Percentiles rank a stretch among this genome's conserved stretches.
phyloP scores from a whole-genome alignment of 495 filamentous ascomycete genomes.

The Aspergillus sclerotiicarbonarius region DNA sequence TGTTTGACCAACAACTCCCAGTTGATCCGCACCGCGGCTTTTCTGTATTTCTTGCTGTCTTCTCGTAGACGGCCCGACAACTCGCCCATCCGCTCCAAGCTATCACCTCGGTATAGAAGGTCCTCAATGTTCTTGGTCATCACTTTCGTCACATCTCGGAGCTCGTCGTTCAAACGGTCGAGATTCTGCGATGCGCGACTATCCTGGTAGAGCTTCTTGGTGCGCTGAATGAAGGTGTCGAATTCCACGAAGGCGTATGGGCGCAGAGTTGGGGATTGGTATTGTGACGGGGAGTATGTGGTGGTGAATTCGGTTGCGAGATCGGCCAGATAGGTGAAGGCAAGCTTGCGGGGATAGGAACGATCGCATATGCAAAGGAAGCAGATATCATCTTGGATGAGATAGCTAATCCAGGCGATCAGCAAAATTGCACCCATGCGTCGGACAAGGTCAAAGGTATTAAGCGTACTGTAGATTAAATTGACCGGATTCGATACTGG shows the following conservation, averaged over 20 bases:
- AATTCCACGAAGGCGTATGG: constrained; percentile 98
- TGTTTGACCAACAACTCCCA: constrained; percentile 97
- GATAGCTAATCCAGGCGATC: constrained; percentile 58
- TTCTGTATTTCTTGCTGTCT: constrained; percentile 89
- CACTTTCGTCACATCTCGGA: constrained; percentile 95
- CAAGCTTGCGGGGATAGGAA: constrained; percentile 95
- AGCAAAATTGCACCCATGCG: neutral
- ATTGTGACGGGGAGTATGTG: constrained; percentile 70
- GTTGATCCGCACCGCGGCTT: constrained; percentile 93
- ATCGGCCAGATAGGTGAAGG: constrained; percentile 97
- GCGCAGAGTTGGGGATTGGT: constrained; percentile 69
- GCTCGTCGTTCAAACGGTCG: constrained; percentile 88
- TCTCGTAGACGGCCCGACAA: constrained; percentile 81
- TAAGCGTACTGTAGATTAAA: constrained; percentile 80
- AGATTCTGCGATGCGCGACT: constrained; percentile 82
- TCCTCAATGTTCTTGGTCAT: constrained; percentile 99
- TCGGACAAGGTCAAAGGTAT: neutral
- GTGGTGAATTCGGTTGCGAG: constrained; percentile 86
- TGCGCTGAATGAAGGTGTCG: constrained; percentile 92
- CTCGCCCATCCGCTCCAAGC: constrained; percentile 95
- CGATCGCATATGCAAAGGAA: constrained; percentile 92
- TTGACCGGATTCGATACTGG: constrained; percentile 81
- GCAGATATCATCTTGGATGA: constrained; percentile 75
- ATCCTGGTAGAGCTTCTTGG: constrained; percentile 93
- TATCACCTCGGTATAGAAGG: constrained; percentile 90